A percentile compares a stretch with the other conserved stretches of the same genome.
Evolutionary conservation across 2,329 filamentous ascomycete genomes (phyloP).

Genomic region (Dryadomyces sulphureus): DNA sequence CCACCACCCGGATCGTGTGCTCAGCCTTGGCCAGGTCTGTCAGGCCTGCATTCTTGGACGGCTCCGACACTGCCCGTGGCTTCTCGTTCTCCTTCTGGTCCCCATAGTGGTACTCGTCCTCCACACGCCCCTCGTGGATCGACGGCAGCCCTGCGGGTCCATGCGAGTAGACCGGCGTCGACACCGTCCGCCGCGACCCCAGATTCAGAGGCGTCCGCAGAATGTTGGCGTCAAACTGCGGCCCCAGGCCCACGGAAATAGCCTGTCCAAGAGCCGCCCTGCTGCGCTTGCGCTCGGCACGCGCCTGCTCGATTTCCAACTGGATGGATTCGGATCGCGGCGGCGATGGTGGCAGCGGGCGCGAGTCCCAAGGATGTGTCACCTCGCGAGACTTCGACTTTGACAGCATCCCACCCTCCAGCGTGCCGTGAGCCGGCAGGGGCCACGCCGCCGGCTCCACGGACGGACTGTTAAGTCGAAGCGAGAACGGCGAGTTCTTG

Average conservation of each 20-base stretch:
- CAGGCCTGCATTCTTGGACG: slow-evolving; percentile 16
- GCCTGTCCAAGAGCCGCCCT: not conserved
- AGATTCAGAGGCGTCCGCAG: not conserved
- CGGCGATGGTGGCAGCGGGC: slow-evolving; percentile 36
- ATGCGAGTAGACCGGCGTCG: slow-evolving; percentile 33
- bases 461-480: slow-evolving; percentile 21
- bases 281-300: slow-evolving; percentile 4
- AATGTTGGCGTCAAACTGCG: not conserved
- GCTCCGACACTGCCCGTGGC: slow-evolving; percentile 30
- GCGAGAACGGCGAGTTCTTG: slow-evolving; percentile 27
- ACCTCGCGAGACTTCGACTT: not conserved
- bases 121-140: slow-evolving; percentile 28
- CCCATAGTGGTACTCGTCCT: slow-evolving; percentile 12
- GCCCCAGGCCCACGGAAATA: too few species aligned
- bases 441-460: slow-evolving; percentile 3
- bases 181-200: slow-evolving; percentile 30
- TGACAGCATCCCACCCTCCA: not conserved
- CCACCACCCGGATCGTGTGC: slow-evolving; percentile 11
- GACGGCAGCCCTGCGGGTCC: slow-evolving; percentile 26
- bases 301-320: slow-evolving; percentile 13
- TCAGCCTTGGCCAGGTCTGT: slow-evolving; percentile 4
- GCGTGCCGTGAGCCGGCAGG: not conserved
- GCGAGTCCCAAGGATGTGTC: slow-evolving; percentile 25
- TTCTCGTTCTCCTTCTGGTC: slow-evolving; percentile 22
- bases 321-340: slow-evolving; percentile 16